Conservation (phyloP, 257 asterid species). For the Lavandula angustifolia region DNA sequence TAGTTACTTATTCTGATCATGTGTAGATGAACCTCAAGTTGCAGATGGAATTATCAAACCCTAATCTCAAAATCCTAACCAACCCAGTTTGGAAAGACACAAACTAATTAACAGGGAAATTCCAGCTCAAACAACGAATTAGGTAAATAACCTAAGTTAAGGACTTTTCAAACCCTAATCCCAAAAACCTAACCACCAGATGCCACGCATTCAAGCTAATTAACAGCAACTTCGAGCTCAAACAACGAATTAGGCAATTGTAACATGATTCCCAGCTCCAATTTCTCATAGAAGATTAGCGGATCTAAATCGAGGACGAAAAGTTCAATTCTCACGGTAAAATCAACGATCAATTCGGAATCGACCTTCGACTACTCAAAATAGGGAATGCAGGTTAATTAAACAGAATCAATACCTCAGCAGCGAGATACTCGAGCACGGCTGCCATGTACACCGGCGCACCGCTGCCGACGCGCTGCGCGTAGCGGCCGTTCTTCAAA, state of each 20-base stretch:
- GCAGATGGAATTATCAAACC: too few relatives aligned
- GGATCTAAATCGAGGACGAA: neutral
- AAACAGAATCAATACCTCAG: slow-evolving; percentile 37
- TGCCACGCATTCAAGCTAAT: too few relatives aligned
- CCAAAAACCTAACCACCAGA: too few relatives aligned
- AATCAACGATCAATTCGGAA: neutral
- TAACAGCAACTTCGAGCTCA: too few relatives aligned
- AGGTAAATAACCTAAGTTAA: too few relatives aligned
- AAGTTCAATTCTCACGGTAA: neutral
- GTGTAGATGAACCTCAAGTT: too few relatives aligned
- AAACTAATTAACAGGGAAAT: too few relatives aligned
- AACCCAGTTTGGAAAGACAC: too few relatives aligned
- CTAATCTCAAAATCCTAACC: too few relatives aligned
- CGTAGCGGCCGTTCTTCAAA: slow-evolving; percentile 54
- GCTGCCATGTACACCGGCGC: slow-evolving; percentile 57
- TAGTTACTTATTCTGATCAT: too few relatives aligned
- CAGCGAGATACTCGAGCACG: slow-evolving; percentile 58
- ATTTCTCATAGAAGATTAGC: neutral
- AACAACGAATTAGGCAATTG: neutral
- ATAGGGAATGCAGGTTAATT: neutral
- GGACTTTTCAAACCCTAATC: too few relatives aligned
- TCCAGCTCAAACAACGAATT: too few relatives aligned
- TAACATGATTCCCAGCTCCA: neutral
- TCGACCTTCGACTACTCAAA: neutral
- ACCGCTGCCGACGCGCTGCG: slow-evolving; percentile 47